These are phyloP conservation scores for Venturia carpophila DNA, from an alignment of 2,329 filamentous ascomycete species.

Conservation along the genomic window DNA sequence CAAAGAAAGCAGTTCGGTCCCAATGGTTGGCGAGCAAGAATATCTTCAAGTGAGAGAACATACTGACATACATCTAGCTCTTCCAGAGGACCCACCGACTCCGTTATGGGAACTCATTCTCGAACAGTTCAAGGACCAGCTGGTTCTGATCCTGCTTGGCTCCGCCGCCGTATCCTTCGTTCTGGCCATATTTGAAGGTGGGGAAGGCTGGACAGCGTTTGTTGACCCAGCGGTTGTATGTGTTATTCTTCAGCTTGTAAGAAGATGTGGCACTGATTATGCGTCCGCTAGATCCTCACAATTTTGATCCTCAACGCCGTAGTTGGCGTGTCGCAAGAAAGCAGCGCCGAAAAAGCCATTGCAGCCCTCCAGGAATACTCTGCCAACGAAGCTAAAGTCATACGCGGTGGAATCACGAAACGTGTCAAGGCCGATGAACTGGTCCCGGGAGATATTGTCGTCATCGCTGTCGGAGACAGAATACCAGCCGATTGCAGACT, in stretches of 20 bases:
- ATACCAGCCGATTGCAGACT: slow-evolving; percentile 92
- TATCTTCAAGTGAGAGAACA: slow-evolving; percentile 9
- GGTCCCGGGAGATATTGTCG: slow-evolving; percentile 88
- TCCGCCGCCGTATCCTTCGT: slow-evolving; percentile 92
- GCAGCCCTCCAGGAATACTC: slow-evolving; percentile 98
- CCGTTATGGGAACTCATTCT: slow-evolving; percentile 93
- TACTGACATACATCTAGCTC: slow-evolving; percentile 39
- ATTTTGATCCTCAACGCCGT: slow-evolving; percentile 95
- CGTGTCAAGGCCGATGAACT: slow-evolving; percentile 93
- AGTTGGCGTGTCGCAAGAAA: slow-evolving; percentile 97
- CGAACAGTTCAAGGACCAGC: slow-evolving; percentile 98
- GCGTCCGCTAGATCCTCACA: slow-evolving; percentile 68
- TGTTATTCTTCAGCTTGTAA: slow-evolving; percentile 24
- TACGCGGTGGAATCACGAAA: slow-evolving; percentile 73
- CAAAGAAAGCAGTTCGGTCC: slow-evolving; percentile 44
- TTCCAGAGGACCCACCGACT: slow-evolving; percentile 86
- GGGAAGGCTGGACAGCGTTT: slow-evolving; percentile 92
- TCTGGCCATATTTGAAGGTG: slow-evolving; percentile 85
- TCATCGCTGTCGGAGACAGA: slow-evolving; percentile 81
- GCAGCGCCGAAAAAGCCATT: slow-evolving; percentile 96
- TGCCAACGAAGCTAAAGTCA: slow-evolving; percentile 90
- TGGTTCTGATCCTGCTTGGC: slow-evolving; percentile 88
- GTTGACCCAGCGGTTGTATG: slow-evolving; percentile 90
- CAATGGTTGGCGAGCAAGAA: slow-evolving; percentile 40
- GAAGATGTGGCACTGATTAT: slow-evolving; percentile 20